These are phyloP conservation scores for Cercospora beticola DNA, from an alignment of 2,329 filamentous ascomycete genomes.

Conservation along the genomic window DNA sequence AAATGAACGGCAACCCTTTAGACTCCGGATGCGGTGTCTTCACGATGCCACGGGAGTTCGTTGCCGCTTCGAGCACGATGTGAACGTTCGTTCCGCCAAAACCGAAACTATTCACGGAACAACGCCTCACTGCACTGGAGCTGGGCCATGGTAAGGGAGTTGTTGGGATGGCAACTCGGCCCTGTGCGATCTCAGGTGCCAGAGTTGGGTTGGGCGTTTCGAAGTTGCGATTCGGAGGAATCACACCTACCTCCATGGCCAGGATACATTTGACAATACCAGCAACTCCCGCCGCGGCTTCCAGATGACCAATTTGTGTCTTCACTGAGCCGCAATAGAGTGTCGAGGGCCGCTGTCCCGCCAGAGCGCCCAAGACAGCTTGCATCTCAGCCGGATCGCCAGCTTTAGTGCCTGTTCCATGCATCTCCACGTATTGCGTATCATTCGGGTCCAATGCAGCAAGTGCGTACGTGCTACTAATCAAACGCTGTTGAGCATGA, in stretches of 20 bases:
- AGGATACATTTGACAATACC: slow-evolving; percentile 19
- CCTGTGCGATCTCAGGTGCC: background rate
- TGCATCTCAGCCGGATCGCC: background rate
- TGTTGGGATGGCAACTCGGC: no score
- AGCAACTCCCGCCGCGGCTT: slow-evolving; percentile 16
- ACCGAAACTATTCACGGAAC: slow-evolving; percentile 26
- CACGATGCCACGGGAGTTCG: no score
- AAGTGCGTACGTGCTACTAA: slow-evolving; percentile 1
- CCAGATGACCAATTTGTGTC: slow-evolving; percentile 18
- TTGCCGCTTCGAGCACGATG: background rate
- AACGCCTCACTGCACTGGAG: background rate
- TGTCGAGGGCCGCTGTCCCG: slow-evolving; percentile 1
- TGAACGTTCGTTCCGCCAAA: slow-evolving; percentile 29
- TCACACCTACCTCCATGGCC: slow-evolving; percentile 27
- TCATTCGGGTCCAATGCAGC: background rate
- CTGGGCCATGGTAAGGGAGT: no score
- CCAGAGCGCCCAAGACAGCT: background rate
- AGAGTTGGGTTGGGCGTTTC: slow-evolving; percentile 3
- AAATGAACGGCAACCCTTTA: no score
- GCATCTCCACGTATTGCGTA: background rate
- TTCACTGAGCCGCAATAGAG: slow-evolving; percentile 5
- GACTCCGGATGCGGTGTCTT: no score
- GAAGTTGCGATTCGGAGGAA: slow-evolving; percentile 31
- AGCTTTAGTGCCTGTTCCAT: slow-evolving; percentile 1
- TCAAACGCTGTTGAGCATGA: background rate